Conservation (phyloP, 169 alveolate genomes). For the Plasmodium knowlesi region DNA sequence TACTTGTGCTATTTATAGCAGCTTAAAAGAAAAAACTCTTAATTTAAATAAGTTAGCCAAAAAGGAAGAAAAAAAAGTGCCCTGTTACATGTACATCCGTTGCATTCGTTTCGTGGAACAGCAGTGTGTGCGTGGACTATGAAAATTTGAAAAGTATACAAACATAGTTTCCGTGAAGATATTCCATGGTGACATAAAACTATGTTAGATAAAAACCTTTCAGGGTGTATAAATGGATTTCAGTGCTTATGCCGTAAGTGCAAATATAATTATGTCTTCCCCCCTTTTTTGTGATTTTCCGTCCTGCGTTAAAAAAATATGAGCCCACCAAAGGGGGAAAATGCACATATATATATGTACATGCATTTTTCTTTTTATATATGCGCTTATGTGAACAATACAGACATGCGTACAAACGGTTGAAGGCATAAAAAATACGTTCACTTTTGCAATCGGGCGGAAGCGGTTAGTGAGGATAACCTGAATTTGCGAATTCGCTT, state of each 20-base stretch:
- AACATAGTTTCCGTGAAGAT: background rate
- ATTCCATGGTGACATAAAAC: background rate
- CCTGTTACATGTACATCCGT: background rate
- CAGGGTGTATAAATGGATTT: background rate
- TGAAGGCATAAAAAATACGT: background rate
- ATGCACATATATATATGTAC: background rate
- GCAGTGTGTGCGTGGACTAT: background rate
- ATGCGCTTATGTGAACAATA: background rate
- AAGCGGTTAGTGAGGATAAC: background rate
- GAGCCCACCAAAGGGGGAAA: background rate
- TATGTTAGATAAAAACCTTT: background rate
- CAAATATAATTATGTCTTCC: constrained; percentile 5
- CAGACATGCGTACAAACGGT: background rate
- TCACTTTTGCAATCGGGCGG: background rate
- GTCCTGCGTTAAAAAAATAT: constrained; percentile 17
- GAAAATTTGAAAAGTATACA: background rate
- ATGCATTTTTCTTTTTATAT: background rate
- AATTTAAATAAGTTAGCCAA: background rate
- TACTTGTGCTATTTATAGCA: background rate
- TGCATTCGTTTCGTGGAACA: background rate
- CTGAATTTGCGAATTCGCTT: constrained; percentile 55
- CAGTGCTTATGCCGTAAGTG: background rate
- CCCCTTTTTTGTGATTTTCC: constrained; percentile 42
- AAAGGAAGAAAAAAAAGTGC: background rate
- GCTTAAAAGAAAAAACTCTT: background rate